Base-by-base conservation (phyloP, 768 basidiomycete species). In the Lentinula raphanica region DNA sequence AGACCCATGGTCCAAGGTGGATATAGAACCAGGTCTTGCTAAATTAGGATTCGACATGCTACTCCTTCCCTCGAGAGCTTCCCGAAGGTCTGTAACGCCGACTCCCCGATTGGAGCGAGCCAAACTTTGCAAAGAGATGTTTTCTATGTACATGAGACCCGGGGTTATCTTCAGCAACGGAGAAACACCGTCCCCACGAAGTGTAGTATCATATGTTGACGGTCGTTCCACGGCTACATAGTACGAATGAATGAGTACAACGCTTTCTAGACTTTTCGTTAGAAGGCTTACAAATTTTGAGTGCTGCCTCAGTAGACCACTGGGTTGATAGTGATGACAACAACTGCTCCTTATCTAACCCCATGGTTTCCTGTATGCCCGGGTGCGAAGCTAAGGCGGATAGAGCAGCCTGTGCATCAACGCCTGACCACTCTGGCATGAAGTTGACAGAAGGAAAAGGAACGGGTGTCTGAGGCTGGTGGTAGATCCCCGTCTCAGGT, bases 101-200 rank as follows among this genome's bases (percentile, higher is more conserved):
- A 96, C 85, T 0, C 88, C 87, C 59, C 88, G 81, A 2, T 83
- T 83, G 3, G 90, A 89, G 57, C 90, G 82, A 19, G 88, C 82
- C 58, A 96, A 72, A 66, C 91, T 93, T 67, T 91, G 90, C 57
- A 93, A 76, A 5, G 94, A 96, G 32, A 92, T 76, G 68, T 96
- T 96, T 65, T 94, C 90, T 54, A 91, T 90, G 63, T 90, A 87
- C 91, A 94, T 96, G 60, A 96, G 75, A 15, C 88, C 86, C 32
- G 91, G 91, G 5, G 91, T 88, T 32, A 94, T 83, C 67, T 85
- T 90, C 54, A 92, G 79, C 42, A 93, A 78, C 2, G 90, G 87
- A 2, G 88, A 84, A 39, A 87, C 73, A 13, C 84, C 84, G 63
- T 92, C 89, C 56, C 82, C 82, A 23, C 87, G 78, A 19, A 77